Conservation (phyloP, 257 asterid genomes). For the Solanum sparsipilum region DNA sequence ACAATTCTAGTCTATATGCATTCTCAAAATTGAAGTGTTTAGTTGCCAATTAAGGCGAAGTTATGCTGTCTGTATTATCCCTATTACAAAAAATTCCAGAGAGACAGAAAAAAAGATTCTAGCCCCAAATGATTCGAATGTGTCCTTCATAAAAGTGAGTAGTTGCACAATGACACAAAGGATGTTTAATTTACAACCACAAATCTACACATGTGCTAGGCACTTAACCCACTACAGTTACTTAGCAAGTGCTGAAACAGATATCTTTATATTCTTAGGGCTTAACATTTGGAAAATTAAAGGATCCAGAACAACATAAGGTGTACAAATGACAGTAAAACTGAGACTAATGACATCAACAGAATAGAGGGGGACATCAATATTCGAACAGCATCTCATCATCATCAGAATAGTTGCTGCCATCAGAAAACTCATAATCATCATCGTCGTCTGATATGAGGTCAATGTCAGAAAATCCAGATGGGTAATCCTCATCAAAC, state of each 20-base stretch:
- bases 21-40: not conserved
- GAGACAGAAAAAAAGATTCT: not conserved
- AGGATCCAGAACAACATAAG: not conserved
- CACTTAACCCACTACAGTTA: not conserved
- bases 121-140: not conserved
- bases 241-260: not conserved
- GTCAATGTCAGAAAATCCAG: constrained; percentile 4
- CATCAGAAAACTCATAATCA: constrained; percentile 5
- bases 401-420: not conserved
- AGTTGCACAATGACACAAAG: not conserved
- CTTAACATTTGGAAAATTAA: not conserved
- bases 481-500: constrained; percentile 1
- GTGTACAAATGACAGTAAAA: not conserved
- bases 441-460: constrained; percentile 7
- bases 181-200: not conserved
- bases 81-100: not conserved
- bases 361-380: not conserved
- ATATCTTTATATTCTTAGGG: not conserved
- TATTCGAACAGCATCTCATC: not conserved
- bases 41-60: not conserved
- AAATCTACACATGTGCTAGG: not conserved
- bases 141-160: not conserved
- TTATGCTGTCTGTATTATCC: not conserved
- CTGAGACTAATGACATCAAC: not conserved
- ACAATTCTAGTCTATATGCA: not conserved